A percentile compares a stretch with the other conserved stretches of the same genome.
phyloP scores from a whole-genome alignment of 257 asterid genomes.

The Nemophila menziesii region DNA sequence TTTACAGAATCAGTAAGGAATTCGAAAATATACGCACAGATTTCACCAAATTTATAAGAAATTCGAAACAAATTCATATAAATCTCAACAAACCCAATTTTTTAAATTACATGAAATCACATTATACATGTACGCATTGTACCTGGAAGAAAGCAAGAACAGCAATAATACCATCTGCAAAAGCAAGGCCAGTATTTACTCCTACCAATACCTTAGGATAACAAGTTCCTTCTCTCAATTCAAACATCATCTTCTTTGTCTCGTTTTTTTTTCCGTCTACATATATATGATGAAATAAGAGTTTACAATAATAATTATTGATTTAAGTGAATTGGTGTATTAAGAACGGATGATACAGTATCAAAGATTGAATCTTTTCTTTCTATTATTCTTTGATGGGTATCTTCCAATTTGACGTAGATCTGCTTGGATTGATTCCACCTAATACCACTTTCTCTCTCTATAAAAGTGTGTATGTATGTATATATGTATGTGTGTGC shows the following conservation, averaged over 20 bases:
- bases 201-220: constrained; percentile 53
- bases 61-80: neutral
- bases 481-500: too few relatives aligned
- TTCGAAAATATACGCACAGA: too few relatives aligned
- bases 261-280: neutral
- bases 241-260: constrained; percentile 28
- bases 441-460: neutral
- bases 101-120: neutral
- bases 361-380: neutral
- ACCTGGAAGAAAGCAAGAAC: constrained; percentile 63
- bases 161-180: constrained; percentile 53
- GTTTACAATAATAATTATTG: neutral
- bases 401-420: neutral
- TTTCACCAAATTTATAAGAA: too few relatives aligned
- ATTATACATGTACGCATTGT: neutral
- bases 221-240: constrained; percentile 50
- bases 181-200: constrained; percentile 56
- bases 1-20: too few relatives aligned
- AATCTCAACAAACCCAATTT: neutral
- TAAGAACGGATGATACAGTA: neutral
- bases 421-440: neutral
- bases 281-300: neutral
- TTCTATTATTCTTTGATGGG: neutral
- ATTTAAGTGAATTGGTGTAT: neutral
- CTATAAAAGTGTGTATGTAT: neutral